These are phyloP conservation scores for Canna indica DNA, from an alignment of 176 grass and related monocot genomes.

Conservation along the genomic window DNA sequence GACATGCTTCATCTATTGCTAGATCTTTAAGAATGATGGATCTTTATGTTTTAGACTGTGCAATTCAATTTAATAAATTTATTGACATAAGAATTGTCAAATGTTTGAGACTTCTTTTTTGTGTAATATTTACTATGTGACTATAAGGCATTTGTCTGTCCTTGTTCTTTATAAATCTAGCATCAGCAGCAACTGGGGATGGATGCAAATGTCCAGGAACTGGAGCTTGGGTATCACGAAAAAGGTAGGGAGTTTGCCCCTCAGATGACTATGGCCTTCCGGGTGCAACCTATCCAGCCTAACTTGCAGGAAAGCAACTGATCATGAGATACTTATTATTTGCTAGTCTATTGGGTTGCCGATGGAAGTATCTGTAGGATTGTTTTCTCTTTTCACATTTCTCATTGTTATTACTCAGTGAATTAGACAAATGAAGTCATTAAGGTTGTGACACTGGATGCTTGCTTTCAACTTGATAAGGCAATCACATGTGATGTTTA, in stretches of 20 bases:
- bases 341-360: background rate
- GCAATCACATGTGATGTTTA: too few species aligned
- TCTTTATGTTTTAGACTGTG: background rate
- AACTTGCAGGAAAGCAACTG: constrained; percentile 79
- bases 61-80: background rate
- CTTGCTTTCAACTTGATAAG: too few species aligned
- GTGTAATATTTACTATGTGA: too few species aligned
- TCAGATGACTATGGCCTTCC: constrained; percentile 79
- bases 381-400: background rate
- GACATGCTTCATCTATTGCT: too few species aligned
- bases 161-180: constrained; percentile 9
- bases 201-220: constrained; percentile 59
- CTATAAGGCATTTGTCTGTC: background rate
- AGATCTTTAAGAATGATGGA: background rate
- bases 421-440: too few species aligned
- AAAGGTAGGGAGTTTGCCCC: constrained; percentile 59
- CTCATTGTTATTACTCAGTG: too few species aligned
- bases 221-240: constrained; percentile 62
- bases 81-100: too few species aligned
- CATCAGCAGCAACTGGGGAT: constrained; percentile 58
- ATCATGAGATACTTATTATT: background rate
- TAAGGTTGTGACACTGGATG: too few species aligned
- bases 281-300: constrained; percentile 69
- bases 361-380: background rate
- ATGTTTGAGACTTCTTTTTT: too few species aligned